Conservation (phyloP, 257 asterid genomes). For the Haberlea rhodopensis region DNA sequence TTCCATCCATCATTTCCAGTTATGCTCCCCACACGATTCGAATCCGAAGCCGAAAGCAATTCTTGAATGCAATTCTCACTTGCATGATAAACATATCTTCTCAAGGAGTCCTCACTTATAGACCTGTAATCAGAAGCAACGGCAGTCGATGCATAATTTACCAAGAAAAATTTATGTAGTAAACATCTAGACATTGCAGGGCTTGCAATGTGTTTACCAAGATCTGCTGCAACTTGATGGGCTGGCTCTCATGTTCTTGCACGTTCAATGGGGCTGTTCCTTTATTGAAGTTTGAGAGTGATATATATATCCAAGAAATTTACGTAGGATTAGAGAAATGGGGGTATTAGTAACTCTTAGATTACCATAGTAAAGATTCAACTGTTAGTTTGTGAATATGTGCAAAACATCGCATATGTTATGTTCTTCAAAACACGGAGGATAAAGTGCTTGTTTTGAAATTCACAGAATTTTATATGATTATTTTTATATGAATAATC, state of each 20-base stretch:
- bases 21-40: conserved; percentile 37
- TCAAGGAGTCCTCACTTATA: conserved; percentile 87
- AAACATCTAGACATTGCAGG: background rate
- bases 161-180: background rate
- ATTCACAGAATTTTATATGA: no score
- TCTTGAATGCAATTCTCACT: conserved; percentile 94
- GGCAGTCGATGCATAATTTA: background rate
- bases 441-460: no score
- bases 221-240: conserved; percentile 68
- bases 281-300: conserved; percentile 25
- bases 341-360: no score
- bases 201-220: conserved; percentile 39
- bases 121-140: conserved; percentile 45
- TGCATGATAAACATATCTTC: conserved; percentile 78
- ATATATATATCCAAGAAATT: background rate
- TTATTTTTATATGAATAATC: no score
- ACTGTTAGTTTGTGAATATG: no score
- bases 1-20: conserved; percentile 57
- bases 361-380: background rate
- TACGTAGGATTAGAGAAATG: background rate
- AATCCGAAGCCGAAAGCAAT: conserved; percentile 75
- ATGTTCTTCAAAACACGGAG: no score
- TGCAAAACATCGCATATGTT: no score
- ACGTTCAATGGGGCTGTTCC: conserved; percentile 17
- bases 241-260: conserved; percentile 41